phyloP scores from a whole-genome alignment of 163 green algal genomes.

The Coccomyxa subellipsoidea region DNA sequence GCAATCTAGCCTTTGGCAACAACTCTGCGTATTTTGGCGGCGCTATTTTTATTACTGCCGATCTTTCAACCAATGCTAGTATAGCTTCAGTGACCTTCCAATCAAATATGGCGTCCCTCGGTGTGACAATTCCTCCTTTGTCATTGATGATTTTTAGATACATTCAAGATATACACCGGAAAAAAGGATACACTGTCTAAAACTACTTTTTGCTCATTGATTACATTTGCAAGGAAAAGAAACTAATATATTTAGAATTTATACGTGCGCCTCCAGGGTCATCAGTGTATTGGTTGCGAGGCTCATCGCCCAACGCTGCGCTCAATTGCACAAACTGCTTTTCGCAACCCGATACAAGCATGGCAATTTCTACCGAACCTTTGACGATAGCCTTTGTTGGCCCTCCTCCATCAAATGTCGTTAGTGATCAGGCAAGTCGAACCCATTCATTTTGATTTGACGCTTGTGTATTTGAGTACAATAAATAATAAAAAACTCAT shows the following conservation, averaged over 20 bases:
- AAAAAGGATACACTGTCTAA: background rate
- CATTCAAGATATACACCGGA: no score
- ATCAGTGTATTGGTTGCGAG: slow-evolving; percentile 25
- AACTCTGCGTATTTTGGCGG: slow-evolving; percentile 34
- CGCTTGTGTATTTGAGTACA: no score
- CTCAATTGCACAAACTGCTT: slow-evolving; percentile 7
- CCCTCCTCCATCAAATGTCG: background rate
- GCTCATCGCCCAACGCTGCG: background rate
- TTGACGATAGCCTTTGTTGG: background rate
- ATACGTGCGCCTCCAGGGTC: slow-evolving; percentile 5
- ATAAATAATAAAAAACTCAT: no score
- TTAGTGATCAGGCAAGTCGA: slow-evolving; percentile 20
- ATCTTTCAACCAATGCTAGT: slow-evolving; percentile 10
- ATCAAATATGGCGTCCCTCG: slow-evolving; percentile 10
- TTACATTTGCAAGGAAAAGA: background rate
- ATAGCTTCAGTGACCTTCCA: slow-evolving; percentile 3
- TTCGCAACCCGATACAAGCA: background rate
- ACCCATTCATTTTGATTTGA: no score
- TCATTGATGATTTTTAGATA: background rate
- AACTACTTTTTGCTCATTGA: no score
- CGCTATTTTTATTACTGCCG: slow-evolving; percentile 24
- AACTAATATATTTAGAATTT: background rate
- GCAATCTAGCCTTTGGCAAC: background rate
- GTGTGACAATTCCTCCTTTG: background rate
- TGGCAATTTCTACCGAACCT: background rate